phyloP scores from a whole-genome alignment of 768 basidiomycete genomes.

The Tephrocybe sp. region DNA sequence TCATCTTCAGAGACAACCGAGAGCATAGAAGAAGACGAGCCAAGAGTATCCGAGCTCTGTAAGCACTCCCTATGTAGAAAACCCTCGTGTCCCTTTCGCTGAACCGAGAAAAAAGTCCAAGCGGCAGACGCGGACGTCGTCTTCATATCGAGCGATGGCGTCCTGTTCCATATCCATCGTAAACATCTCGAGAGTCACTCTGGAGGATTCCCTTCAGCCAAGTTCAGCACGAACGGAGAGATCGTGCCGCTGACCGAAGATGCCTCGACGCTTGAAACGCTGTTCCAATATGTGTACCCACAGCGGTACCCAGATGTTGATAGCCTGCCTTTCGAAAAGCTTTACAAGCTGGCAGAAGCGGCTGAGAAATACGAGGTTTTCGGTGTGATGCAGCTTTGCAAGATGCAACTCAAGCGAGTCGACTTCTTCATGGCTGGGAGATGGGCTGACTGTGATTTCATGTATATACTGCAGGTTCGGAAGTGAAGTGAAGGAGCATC shows the following conservation, averaged over 20 bases:
- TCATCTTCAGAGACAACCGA: neutral
- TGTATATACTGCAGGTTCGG: neutral
- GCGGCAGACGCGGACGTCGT: slow-evolving; percentile 19
- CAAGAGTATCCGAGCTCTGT: neutral
- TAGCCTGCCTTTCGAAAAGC: slow-evolving; percentile 13
- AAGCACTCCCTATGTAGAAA: neutral
- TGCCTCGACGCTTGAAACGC: slow-evolving; percentile 22
- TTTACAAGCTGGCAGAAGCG: slow-evolving; percentile 26
- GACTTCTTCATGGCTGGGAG: too few relatives aligned
- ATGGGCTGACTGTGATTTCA: too few relatives aligned
- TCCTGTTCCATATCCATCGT: slow-evolving; percentile 25
- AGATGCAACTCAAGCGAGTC: slow-evolving; percentile 25
- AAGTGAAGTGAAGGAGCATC: neutral
- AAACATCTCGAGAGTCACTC: slow-evolving; percentile 21
- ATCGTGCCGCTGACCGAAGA: slow-evolving; percentile 23
- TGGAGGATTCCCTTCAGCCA: slow-evolving; percentile 24
- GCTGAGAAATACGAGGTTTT: slow-evolving; percentile 33
- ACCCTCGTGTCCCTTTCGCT: neutral
- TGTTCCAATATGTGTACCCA: slow-evolving; percentile 29
- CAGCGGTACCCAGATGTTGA: slow-evolving; percentile 22
- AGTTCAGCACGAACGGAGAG: slow-evolving; percentile 20
- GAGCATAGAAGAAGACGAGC: neutral
- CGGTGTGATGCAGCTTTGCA: slow-evolving; percentile 18
- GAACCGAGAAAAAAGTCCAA: neutral
- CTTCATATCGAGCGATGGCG: slow-evolving; percentile 23